Evolutionary conservation across 352 stramenopile genomes (phyloP).

Genomic region (Pythium pyrilobum): DNA sequence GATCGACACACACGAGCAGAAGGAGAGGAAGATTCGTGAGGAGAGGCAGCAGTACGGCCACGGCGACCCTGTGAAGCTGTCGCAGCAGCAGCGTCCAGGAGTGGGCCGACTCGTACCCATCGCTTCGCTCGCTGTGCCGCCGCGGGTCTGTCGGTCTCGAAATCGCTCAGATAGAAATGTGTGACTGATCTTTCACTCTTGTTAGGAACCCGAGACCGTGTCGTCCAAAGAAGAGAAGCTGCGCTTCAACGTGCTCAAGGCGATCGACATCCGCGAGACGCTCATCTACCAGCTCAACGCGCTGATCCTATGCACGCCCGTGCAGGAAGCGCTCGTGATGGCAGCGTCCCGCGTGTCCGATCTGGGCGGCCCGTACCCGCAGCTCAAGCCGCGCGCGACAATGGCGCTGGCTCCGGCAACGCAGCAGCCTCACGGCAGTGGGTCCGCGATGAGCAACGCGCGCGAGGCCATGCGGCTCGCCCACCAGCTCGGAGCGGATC

Average conservation of each 20-base stretch:
- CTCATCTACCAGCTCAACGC: conserved; percentile 67
- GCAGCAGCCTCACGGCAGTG: not conserved
- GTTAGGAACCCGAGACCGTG: conserved; percentile 17
- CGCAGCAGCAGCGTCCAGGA: conserved; percentile 7
- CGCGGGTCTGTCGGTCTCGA: conserved; percentile 20
- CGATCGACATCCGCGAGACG: conserved; percentile 60
- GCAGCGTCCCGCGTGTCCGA: conserved; percentile 32
- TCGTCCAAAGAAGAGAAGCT: conserved; percentile 63
- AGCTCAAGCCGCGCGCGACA: conserved; percentile 16
- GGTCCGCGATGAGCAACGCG: conserved; percentile 50
- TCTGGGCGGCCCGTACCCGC: not conserved
- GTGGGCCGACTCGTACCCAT: conserved; percentile 31
- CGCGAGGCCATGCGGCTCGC: conserved; percentile 65
- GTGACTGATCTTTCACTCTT: no score
- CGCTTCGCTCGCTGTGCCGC: conserved; percentile 21
- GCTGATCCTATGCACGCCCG: conserved; percentile 61
- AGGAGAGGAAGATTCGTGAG: conserved; percentile 46
- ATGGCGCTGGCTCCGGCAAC: conserved; percentile 14
- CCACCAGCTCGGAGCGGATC: conserved; percentile 55
- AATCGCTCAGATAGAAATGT: no score
- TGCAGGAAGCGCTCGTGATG: conserved; percentile 48
- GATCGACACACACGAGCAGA: conserved; percentile 11
- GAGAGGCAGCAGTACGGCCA: conserved; percentile 50
- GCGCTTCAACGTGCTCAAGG: conserved; percentile 61
- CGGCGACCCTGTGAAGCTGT: not conserved